Conservation (phyloP, 768 basidiomycete genomes). For the Hortiboletus campestris region DNA sequence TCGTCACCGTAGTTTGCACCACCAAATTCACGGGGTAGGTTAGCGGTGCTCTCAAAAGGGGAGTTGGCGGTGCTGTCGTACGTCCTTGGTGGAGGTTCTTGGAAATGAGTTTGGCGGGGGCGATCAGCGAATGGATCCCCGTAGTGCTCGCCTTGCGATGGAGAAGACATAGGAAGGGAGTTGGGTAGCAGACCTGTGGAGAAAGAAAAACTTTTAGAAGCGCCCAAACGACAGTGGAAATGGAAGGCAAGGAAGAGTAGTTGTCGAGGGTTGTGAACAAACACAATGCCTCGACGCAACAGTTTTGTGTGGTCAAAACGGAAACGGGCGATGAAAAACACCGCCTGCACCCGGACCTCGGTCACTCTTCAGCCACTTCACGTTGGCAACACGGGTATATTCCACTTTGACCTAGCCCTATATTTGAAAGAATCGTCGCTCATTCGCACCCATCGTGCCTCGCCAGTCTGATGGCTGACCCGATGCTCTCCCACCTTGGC, state of each 20-base stretch:
- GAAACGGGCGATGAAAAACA: conserved; percentile 34
- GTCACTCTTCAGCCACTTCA: conserved; percentile 23
- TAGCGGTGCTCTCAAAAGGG: conserved; percentile 58
- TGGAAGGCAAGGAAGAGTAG: conserved; percentile 6
- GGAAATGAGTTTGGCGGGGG: conserved; percentile 54
- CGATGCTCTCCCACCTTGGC: background rate
- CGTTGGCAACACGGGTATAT: background rate
- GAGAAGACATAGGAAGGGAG: conserved; percentile 25
- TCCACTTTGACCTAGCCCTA: background rate
- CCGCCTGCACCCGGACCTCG: conserved; percentile 29
- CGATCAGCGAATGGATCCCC: conserved; percentile 76
- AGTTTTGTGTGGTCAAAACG: conserved; percentile 28
- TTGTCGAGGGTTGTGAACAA: conserved; percentile 22
- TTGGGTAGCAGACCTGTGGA: conserved; percentile 2
- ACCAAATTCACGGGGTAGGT: conserved; percentile 53
- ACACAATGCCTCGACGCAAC: conserved; percentile 16
- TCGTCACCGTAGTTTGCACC: conserved; percentile 54
- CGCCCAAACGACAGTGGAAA: conserved; percentile 7
- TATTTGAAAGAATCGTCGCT: background rate
- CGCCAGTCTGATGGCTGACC: background rate
- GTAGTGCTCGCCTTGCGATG: conserved; percentile 35
- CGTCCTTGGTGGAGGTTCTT: conserved; percentile 52
- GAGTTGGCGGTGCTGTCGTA: conserved; percentile 39
- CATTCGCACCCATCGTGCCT: too few species aligned
- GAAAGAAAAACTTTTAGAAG: conserved; percentile 7